Evolutionary conservation across 2,329 filamentous ascomycete species (phyloP).

Genomic region (Cadophora malorum): DNA sequence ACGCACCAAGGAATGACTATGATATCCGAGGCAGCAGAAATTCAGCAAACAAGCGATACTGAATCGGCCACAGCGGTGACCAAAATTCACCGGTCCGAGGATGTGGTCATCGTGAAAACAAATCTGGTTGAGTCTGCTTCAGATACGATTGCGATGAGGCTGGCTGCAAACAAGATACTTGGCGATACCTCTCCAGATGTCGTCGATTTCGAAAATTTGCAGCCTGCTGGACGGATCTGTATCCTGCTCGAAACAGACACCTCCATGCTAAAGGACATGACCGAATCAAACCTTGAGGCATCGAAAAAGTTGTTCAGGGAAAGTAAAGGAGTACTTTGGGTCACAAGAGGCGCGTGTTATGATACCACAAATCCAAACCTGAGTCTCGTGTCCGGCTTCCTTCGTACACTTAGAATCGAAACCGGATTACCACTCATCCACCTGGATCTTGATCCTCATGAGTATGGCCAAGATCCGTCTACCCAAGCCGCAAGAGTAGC

Average conservation of each 20-base stretch:
- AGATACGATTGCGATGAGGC: background rate
- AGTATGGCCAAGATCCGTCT: too few relatives aligned
- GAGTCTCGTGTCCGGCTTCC: slow-evolving; percentile 2
- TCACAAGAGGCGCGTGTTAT: background rate
- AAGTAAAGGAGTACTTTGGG: slow-evolving; percentile 3
- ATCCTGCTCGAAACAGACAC: background rate
- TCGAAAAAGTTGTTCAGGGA: background rate
- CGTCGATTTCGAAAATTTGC: background rate
- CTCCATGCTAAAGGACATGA: slow-evolving; percentile 10
- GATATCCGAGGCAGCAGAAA: background rate
- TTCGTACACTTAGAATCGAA: background rate
- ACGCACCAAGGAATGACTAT: slow-evolving; percentile 14
- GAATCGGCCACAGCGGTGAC: background rate
- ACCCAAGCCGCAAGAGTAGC: background rate
- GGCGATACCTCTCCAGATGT: background rate
- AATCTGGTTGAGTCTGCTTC: background rate
- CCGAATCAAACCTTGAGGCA: background rate
- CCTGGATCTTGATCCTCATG: slow-evolving; percentile 3
- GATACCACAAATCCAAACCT: background rate
- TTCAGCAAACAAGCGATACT: background rate
- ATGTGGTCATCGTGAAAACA: background rate
- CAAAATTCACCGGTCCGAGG: too few relatives aligned
- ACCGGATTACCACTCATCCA: background rate
- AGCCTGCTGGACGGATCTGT: slow-evolving; percentile 5
- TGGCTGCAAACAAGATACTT: background rate